A percentile compares a stretch with the other conserved stretches of the same genome.
These are phyloP conservation scores for Dactylellina drechsleri DNA, from an alignment of 2,329 filamentous ascomycete species.

Conservation along the genomic window DNA sequence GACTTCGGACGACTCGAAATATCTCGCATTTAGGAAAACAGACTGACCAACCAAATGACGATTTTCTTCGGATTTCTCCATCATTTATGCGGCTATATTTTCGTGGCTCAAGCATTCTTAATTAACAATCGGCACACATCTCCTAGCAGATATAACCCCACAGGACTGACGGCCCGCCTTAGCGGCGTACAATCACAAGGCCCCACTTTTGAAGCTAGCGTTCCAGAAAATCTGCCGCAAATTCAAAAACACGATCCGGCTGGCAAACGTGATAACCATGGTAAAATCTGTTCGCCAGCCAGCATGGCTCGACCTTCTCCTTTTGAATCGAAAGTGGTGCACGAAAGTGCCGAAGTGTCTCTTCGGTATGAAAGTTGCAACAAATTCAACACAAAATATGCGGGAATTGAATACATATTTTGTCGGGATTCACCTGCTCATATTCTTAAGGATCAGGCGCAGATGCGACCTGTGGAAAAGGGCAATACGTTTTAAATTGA, in stretches of 20 bases:
- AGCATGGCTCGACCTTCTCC: constrained; percentile 13
- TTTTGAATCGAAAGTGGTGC: not conserved
- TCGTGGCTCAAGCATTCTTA: no score
- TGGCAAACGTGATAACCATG: constrained; percentile 12
- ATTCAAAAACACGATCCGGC: constrained; percentile 16
- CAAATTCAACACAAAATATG: constrained; percentile 10
- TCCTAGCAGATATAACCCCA: not conserved
- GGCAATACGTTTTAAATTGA: no score
- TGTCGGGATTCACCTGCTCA: no score
- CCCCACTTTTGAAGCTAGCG: constrained; percentile 21
- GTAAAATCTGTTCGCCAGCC: not conserved
- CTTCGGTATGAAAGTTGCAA: not conserved
- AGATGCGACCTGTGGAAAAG: no score
- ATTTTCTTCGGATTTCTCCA: no score
- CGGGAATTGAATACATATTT: not conserved
- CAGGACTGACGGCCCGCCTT: constrained; percentile 41
- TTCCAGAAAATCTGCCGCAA: constrained; percentile 12
- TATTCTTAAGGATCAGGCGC: no score
- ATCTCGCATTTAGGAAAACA: no score
- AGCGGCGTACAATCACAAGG: constrained; percentile 31
- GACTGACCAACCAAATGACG: no score
- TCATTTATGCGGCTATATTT: no score
- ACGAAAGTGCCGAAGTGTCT: no score
- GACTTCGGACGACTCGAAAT: no score
- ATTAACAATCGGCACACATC: no score